Evolutionary conservation across 441 rosid genomes (phyloP).

Genomic region (Geranium incanum): DNA sequence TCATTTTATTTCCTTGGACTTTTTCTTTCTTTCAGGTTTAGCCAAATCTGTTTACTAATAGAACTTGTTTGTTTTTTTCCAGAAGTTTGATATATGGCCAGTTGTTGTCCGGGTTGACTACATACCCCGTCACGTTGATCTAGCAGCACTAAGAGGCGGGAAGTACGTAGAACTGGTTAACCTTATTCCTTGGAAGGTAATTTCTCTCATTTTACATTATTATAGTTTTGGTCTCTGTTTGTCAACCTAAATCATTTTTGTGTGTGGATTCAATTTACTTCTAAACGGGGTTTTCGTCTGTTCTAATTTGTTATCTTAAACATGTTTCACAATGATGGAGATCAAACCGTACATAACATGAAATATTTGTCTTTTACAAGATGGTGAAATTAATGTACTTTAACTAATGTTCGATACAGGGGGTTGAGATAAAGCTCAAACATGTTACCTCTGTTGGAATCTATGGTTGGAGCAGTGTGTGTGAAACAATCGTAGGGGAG

Average conservation of each 20-base stretch:
- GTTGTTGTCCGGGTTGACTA: slow-evolving; percentile 83
- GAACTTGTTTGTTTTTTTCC: slow-evolving; percentile 29
- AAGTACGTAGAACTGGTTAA: slow-evolving; percentile 91
- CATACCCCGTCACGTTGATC: slow-evolving; percentile 73
- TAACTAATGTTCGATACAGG: slow-evolving; percentile 50
- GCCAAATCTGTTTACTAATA: slow-evolving; percentile 30
- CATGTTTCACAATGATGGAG: too few relatives aligned
- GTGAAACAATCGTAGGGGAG: slow-evolving; percentile 83
- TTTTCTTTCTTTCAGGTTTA: slow-evolving; percentile 15
- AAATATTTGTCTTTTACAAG: too few relatives aligned
- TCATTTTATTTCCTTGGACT: slow-evolving; percentile 9
- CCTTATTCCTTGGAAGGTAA: slow-evolving; percentile 97
- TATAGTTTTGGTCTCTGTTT: background rate
- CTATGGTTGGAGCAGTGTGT: slow-evolving; percentile 86
- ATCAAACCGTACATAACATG: too few relatives aligned
- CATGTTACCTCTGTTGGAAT: slow-evolving; percentile 83
- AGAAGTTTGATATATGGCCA: slow-evolving; percentile 91
- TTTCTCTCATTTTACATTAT: slow-evolving; percentile 11
- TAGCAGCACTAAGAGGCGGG: slow-evolving; percentile 86
- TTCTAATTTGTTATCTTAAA: too few relatives aligned
- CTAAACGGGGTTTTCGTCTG: too few relatives aligned
- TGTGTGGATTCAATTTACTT: too few relatives aligned
- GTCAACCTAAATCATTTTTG: background rate
- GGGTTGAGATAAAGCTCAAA: slow-evolving; percentile 86
- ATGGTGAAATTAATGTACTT: background rate